These are phyloP conservation scores for Maudiozyma bulderi DNA, from an alignment of 805 yeast genomes.

Conservation along the genomic window DNA sequence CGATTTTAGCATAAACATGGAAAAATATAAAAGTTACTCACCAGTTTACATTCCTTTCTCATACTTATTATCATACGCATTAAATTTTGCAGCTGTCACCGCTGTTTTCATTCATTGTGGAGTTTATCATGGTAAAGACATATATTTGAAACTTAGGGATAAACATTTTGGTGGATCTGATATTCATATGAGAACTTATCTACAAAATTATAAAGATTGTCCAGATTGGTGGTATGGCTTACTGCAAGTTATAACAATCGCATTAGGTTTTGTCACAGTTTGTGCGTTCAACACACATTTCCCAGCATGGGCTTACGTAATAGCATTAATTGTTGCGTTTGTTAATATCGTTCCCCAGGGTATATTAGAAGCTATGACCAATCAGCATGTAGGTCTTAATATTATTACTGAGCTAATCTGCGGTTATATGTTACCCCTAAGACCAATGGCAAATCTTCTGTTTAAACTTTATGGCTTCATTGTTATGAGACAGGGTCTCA, in stretches of 20 bases:
- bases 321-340: slow-evolving; percentile 44
- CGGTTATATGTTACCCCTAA: slow-evolving; percentile 49
- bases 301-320: slow-evolving; percentile 56
- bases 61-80: slow-evolving; percentile 46
- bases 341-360: slow-evolving; percentile 50
- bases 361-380: slow-evolving; percentile 48
- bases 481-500: slow-evolving; percentile 45
- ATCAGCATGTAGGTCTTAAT: slow-evolving; percentile 45
- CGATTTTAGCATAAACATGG: slow-evolving; percentile 34
- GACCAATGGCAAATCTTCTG: slow-evolving; percentile 45
- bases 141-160: slow-evolving; percentile 35
- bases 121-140: slow-evolving; percentile 48
- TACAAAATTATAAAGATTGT: slow-evolving; percentile 51
- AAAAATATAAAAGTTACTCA: slow-evolving; percentile 43
- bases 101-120: slow-evolving; percentile 50
- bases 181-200: slow-evolving; percentile 39
- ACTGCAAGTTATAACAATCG: slow-evolving; percentile 21
- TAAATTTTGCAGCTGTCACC: slow-evolving; percentile 52
- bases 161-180: slow-evolving; percentile 36
- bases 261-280: slow-evolving; percentile 27
- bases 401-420: slow-evolving; percentile 51
- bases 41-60: slow-evolving; percentile 53
- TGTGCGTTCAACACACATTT: slow-evolving; percentile 39
- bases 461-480: slow-evolving; percentile 47
- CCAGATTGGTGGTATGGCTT: slow-evolving; percentile 64